Evolutionary conservation across 2,329 filamentous ascomycete species (phyloP), one percentile per base, ranked within the genome.

Genomic region (Calonectria hawksworthii): DNA sequence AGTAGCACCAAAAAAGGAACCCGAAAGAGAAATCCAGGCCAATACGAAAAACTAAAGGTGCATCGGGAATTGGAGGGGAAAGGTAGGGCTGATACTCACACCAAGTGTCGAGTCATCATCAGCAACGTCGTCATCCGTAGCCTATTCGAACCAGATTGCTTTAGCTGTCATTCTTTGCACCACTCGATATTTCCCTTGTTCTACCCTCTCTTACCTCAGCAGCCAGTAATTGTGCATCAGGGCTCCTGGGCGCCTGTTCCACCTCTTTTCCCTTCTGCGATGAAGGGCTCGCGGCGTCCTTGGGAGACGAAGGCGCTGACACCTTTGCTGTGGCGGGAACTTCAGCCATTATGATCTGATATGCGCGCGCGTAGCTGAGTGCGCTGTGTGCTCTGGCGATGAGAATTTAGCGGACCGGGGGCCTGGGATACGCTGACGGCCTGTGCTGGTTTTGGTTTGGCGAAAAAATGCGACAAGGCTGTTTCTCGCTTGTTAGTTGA

Each of bases 41-140:
- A 47, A 47, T 47, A 47, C n/a, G 44, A 23, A 47, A 47, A 47
- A n/a, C 11, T 6, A 47, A 47, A 13, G 4, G 44, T 23, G 44
- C 44, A 47, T 47, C 34, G 16, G 8, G 5, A 16, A 44, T 41
- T 13, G 16, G 16, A 13, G 11, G 23, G 26, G 34, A 30, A 63
- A 10, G 3, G 18, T 18, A 44, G 38, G 51, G 66, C 56, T 63
- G 56, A 41, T 18, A 70, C 75, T 51, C 63, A 81, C 80, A 6
- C 78, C 80, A 11, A 81, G 23, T 8, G 80, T 79, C 16, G 80
- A 81, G 64, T 82, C 75, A 18, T 80, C 64, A 71, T 81, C 79
- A 8, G 30, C 66, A 30, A 78, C 64, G n/a, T 74, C 66, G 2
- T 56, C 28, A n/a, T 65, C 65, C 1, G 47, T 69, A 4, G 41